Evolutionary conservation across 768 basidiomycete genomes (phyloP), one percentile per base, ranked within the genome.

Genomic region (Galerina marginata): DNA sequence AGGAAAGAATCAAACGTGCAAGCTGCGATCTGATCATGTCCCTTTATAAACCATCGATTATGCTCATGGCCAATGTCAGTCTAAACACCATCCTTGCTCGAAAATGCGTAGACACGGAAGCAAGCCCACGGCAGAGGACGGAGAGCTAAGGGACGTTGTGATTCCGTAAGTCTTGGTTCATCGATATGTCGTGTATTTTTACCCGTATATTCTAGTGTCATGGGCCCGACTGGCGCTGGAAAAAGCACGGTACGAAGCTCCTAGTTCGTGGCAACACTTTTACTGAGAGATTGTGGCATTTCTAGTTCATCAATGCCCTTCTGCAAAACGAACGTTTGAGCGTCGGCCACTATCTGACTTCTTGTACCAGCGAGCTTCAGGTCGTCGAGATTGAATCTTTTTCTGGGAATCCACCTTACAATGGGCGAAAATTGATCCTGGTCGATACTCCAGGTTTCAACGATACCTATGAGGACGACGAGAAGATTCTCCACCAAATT

Each of bases 241-340:
- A 51, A 51, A 39, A 51, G 50, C 36, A 51, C 50, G 15, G 50
- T 39, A 26, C 16, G 50, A 2, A n/a, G 5, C 6, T 16, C 38
- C 0, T 3, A 33, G 15, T 29, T 15, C 3, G 29, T 6, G 16
- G 7, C 47, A 15, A 12, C 12, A 15, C 6, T 48, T 33, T 48
- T 48, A 51, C 37, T 5, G 15, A 39, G 9, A 16, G 36, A 33
- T 33, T 33, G 29, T 7, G 29, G 29, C 20, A 20, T 46, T 10
- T 25, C n/a, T 37, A 51, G 50, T 51, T 51, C 15, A 51, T 51
- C 50, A 51, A 51, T 23, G 14, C 7, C 16, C 50, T 51, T 26
- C n/a, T 33, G 1, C 26, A 33, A 9, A 29, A 48, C 7, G 15
- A 51, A 3, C 29, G 50, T 38, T 16, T 51, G 50, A 38, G 6